Evolutionary conservation across 2,329 filamentous ascomycete genomes (phyloP).

Genomic region (Xylariaceae sp.): DNA sequence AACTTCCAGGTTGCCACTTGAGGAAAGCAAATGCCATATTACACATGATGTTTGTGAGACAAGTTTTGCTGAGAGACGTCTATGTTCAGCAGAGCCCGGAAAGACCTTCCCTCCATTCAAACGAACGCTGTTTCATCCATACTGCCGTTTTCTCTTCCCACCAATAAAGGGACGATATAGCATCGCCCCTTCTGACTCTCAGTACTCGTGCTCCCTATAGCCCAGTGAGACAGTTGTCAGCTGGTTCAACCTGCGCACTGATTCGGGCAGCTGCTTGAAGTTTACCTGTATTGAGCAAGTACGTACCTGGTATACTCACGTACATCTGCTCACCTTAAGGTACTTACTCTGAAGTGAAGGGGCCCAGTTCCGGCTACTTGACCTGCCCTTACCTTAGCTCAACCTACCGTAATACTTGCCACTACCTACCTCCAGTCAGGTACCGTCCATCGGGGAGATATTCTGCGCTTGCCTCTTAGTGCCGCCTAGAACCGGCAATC

Average conservation of each 20-base stretch:
- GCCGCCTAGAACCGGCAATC: neutral
- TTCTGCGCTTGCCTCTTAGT: neutral
- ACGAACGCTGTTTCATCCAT: neutral
- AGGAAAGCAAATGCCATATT: neutral
- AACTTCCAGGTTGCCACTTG: neutral
- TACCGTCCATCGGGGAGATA: neutral
- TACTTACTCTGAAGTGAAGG: no score
- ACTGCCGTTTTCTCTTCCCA: neutral
- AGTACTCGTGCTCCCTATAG: no score
- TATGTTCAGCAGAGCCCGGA: neutral
- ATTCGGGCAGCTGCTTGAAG: neutral
- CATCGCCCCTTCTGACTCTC: neutral
- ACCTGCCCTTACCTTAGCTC: no score
- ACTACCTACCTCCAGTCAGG: neutral
- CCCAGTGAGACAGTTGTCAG: neutral
- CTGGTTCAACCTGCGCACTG: neutral
- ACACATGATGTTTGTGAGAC: neutral
- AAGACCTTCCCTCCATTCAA: neutral
- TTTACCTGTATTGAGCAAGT: neutral
- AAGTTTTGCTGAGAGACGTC: neutral
- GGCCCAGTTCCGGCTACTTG: no score
- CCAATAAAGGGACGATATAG: neutral
- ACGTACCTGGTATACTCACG: neutral
- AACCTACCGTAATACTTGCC: neutral
- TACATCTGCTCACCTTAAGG: no score